phyloP scores from a whole-genome alignment of 1,284 basidiomycete species.

The Irpex rosettiformis region DNA sequence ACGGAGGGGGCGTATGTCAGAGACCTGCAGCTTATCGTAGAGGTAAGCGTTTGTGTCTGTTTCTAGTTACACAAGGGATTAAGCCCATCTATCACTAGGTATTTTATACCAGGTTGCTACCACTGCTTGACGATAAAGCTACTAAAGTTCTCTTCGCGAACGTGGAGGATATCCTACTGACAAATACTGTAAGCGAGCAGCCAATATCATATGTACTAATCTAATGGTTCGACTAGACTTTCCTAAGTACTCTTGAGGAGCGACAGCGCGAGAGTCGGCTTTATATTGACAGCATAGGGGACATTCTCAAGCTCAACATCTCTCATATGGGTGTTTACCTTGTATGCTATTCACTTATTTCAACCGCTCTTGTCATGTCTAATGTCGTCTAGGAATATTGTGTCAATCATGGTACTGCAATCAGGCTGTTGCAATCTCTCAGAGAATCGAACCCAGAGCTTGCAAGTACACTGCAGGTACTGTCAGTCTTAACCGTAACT shows the following conservation, averaged over 20 bases:
- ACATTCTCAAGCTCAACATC: slow-evolving; percentile 77
- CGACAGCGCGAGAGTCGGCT: slow-evolving; percentile 88
- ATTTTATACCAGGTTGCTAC: slow-evolving; percentile 81
- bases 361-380: background rate
- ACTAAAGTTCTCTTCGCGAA: slow-evolving; percentile 88
- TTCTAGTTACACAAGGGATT: background rate
- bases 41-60: slow-evolving; percentile 52
- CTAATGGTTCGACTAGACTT: slow-evolving; percentile 44
- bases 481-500: slow-evolving; percentile 11
- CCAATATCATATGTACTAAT: background rate
- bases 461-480: slow-evolving; percentile 65
- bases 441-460: slow-evolving; percentile 67
- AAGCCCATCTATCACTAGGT: slow-evolving; percentile 35
- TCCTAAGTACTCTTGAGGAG: slow-evolving; percentile 85
- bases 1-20: slow-evolving; percentile 88
- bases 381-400: slow-evolving; percentile 73
- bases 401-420: slow-evolving; percentile 82
- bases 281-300: slow-evolving; percentile 86
- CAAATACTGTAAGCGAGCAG: slow-evolving; percentile 65
- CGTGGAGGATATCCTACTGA: slow-evolving; percentile 85
- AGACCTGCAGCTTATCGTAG: slow-evolving; percentile 86
- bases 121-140: slow-evolving; percentile 74
- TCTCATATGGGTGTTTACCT: slow-evolving; percentile 77
- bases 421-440: slow-evolving; percentile 74
- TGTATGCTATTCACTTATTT: slow-evolving; percentile 37